phyloP scores from a whole-genome alignment of 306 rosid species.

The Psophocarpus tetragonolobus region DNA sequence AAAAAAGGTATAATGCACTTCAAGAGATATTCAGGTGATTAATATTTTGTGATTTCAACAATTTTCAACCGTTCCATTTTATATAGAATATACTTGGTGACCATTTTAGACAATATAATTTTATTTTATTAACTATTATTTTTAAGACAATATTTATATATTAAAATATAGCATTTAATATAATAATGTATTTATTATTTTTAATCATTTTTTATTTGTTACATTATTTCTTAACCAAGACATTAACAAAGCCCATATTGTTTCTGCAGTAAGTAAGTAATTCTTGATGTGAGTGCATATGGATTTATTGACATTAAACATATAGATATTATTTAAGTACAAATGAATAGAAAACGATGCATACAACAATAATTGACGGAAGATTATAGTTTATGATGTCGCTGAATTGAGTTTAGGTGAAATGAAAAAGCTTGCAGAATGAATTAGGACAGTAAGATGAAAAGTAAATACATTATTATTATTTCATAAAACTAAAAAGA shows the following conservation, averaged over 20 bases:
- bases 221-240: background rate
- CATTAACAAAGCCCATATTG: background rate
- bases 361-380: background rate
- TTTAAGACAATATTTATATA: background rate
- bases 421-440: background rate
- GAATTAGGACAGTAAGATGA: background rate
- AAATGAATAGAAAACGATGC: background rate
- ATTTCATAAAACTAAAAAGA: background rate
- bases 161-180: background rate
- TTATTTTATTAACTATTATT: background rate
- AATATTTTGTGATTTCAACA: background rate
- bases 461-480: conserved; percentile 1
- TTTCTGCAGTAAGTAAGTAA: background rate
- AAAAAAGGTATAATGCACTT: background rate
- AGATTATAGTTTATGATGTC: background rate
- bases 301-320: background rate
- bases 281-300: background rate
- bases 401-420: background rate
- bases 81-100: background rate
- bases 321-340: background rate
- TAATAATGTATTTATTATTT: background rate
- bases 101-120: background rate
- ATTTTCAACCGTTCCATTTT: background rate
- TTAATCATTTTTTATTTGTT: background rate
- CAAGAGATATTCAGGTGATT: background rate